Conservation (phyloP, 345 rosid species). For the Citrus hindsii region DNA sequence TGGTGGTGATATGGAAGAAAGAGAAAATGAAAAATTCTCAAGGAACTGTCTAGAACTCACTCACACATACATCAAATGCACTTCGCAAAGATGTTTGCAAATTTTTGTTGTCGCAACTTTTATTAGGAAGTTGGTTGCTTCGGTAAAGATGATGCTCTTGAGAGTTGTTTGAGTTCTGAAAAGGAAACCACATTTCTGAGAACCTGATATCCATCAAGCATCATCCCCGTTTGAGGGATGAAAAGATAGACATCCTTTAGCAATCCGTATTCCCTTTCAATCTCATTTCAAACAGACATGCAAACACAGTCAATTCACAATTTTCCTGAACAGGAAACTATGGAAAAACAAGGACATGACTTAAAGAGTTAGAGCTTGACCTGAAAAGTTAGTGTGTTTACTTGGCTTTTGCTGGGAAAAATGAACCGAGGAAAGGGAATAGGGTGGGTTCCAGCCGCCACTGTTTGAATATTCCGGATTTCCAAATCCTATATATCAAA, state of each 20-base stretch:
- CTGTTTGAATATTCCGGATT: background rate
- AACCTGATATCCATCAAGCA: background rate
- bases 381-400: too few species aligned
- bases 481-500: background rate
- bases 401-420: background rate
- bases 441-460: background rate
- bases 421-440: background rate
- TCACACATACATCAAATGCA: background rate
- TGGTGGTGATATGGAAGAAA: too few species aligned
- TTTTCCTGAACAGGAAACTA: background rate
- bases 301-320: background rate
- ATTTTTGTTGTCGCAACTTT: background rate
- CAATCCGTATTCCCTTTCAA: background rate
- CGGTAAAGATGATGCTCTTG: background rate
- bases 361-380: background rate
- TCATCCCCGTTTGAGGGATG: background rate
- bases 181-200: background rate
- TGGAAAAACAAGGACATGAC: background rate
- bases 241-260: background rate
- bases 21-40: background rate
- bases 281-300: background rate
- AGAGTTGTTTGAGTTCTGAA: background rate
- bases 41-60: background rate
- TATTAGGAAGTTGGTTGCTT: background rate
- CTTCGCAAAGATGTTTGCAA: background rate